Evolutionary conservation across 306 rosid genomes (phyloP).

Genomic region (Amphicarpaea edgeworthii): DNA sequence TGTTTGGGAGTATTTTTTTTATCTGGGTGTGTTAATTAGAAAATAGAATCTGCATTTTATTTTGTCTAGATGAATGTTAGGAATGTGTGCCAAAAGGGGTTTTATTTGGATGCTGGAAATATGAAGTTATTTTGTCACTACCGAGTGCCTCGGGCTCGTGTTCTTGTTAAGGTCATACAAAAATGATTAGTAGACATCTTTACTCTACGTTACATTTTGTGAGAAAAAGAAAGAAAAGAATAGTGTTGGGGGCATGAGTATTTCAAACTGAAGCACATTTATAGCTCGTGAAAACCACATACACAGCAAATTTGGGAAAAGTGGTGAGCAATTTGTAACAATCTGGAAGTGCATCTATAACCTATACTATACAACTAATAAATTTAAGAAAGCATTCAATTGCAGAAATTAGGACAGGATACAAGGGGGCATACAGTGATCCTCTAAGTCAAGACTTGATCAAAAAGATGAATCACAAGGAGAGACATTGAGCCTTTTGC

Average conservation of each 20-base stretch:
- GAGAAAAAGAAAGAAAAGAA: background rate
- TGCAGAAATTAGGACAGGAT: constrained; percentile 18
- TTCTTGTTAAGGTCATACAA: background rate
- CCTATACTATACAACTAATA: background rate
- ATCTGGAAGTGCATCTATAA: constrained; percentile 6
- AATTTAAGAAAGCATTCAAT: constrained; percentile 7
- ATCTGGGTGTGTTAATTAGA: background rate
- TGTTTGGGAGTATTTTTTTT: background rate
- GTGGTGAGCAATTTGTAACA: constrained; percentile 23
- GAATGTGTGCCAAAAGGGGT: constrained; percentile 16
- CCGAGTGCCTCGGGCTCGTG: background rate
- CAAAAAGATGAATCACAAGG: constrained; percentile 41
- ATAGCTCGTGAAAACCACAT: background rate
- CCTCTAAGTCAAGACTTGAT: constrained; percentile 2
- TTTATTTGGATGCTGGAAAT: background rate
- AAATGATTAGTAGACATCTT: background rate
- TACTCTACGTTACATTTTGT: too few relatives aligned
- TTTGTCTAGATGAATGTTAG: background rate
- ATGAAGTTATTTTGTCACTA: too few relatives aligned
- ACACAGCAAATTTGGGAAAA: background rate
- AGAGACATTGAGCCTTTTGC: constrained; percentile 20
- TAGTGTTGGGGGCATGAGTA: background rate
- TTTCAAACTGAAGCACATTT: background rate
- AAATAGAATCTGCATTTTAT: background rate
- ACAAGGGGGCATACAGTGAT: constrained; percentile 25